These are phyloP conservation scores for Chlorophyllum brunneum DNA, from an alignment of 768 basidiomycete species.

Conservation along the genomic window DNA sequence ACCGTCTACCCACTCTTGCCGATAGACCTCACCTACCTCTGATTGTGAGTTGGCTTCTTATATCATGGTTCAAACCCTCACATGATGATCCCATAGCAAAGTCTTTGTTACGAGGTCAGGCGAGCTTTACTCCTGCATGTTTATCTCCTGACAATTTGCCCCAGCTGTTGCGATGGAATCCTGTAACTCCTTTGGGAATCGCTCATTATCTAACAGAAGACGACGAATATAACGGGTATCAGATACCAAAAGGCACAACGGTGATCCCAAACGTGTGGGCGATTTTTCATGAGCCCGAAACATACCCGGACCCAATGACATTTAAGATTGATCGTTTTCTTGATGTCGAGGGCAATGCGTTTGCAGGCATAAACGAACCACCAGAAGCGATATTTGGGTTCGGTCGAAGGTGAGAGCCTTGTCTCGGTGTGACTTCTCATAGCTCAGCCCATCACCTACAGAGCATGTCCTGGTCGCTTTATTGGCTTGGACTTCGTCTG, in stretches of 20 bases:
- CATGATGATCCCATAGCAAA: conserved; percentile 17
- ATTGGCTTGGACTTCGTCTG: conserved; percentile 41
- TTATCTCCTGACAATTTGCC: neutral
- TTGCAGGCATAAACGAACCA: conserved; percentile 28
- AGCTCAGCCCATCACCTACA: conserved; percentile 12
- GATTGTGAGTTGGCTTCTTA: conserved; percentile 25
- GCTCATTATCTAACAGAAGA: conserved; percentile 28
- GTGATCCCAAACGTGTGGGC: conserved; percentile 31
- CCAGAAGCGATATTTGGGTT: conserved; percentile 38
- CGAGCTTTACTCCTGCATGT: neutral
- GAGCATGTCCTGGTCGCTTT: conserved; percentile 42
- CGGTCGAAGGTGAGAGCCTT: conserved; percentile 33
- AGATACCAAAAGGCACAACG: conserved; percentile 38
- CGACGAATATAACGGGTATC: conserved; percentile 35
- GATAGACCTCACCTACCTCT: conserved; percentile 34
- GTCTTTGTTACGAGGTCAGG: conserved; percentile 26
- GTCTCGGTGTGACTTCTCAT: neutral
- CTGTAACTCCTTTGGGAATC: conserved; percentile 31
- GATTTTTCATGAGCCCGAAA: conserved; percentile 33
- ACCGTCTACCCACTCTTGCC: conserved; percentile 34
- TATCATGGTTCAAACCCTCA: neutral
- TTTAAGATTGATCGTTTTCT: conserved; percentile 37
- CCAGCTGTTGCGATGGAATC: conserved; percentile 40
- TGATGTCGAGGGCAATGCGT: conserved; percentile 24
- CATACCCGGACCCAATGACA: conserved; percentile 35